phyloP scores from a whole-genome alignment of 352 stramenopile species.

The Blastocystis sp. region DNA sequence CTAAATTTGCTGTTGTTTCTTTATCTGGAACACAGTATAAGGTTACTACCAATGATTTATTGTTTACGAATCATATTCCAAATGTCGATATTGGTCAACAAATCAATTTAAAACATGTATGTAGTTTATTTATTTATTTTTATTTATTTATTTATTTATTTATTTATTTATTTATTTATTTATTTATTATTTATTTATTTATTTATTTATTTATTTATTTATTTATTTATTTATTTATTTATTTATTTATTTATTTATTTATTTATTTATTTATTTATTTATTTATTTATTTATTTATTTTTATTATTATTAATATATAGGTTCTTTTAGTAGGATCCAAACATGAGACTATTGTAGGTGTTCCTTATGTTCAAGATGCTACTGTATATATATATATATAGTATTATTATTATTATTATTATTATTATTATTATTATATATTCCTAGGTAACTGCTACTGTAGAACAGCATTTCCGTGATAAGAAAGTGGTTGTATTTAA shows the following conservation, averaged over 20 bases:
- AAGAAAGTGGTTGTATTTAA: conserved; percentile 36
- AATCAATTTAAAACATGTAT: conserved; percentile 22
- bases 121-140: background rate
- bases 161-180: too few species aligned
- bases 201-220: too few species aligned
- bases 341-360: conserved; percentile 28
- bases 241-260: too few species aligned
- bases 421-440: too few species aligned
- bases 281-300: too few species aligned
- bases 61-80: conserved; percentile 33
- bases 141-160: too few species aligned
- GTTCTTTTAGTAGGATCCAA: conserved; percentile 32
- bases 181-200: too few species aligned
- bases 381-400: too few species aligned
- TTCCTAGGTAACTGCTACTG: conserved; percentile 27
- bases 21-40: conserved; percentile 34
- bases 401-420: too few species aligned
- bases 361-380: conserved; percentile 17
- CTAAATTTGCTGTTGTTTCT: conserved; percentile 28
- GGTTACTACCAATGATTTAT: conserved; percentile 29
- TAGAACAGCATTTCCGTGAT: conserved; percentile 33
- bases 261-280: too few species aligned
- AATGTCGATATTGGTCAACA: conserved; percentile 31
- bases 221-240: too few species aligned
- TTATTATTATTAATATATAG: conserved; percentile 8